Base-by-base conservation (phyloP, 768 basidiomycete species). In the Phaeotremella fagi region DNA sequence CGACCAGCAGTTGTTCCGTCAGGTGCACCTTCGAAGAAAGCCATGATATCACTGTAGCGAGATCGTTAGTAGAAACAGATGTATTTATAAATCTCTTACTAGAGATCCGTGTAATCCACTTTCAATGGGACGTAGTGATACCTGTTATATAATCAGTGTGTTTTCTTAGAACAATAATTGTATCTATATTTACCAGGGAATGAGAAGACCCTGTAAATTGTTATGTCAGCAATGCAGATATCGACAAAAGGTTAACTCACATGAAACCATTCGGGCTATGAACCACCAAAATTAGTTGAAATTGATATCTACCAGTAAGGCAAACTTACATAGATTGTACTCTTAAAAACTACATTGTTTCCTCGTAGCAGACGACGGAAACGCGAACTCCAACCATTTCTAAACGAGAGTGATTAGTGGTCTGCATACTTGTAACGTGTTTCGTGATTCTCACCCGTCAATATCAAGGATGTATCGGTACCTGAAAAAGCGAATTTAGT, bases 51-150 rank as follows among this genome's bases (percentile, higher is more conserved):
- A 53, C 70, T 71, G 47, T 1, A 18, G 22, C 22, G 38, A 25
- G 27, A 20, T 4, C n/a, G 22, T 18, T 14, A 15, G 23, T 9
- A 15, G 18, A 7, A 7, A 4, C 25, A 27, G n/a, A 59, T n/a
- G n/a, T n/a, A n/a, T n/a, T n/a, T n/a, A n/a, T n/a, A n/a, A n/a
- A n/a, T n/a, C n/a, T n/a, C 70, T 59, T 41, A 71, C 70, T 69
- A 66, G 20, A 72, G 58, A 54, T 72, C 70, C 1, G 70, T 65
- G 51, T 72, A 72, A 37, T 72, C 68, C 9, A 72, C 23, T 36
- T 69, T 61, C n/a, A 68, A 29, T 0, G 70, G 70, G 5, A 72
- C 68, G 50, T 72, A 72, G 45, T 72, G 70, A 48, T 72, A 69
- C 56, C 51, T 58, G 24, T 37, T 1, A 11, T 38, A n/a, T 20